Percentiles rank a stretch among this genome's conserved stretches.
These are phyloP conservation scores for Magnolia changhungtana DNA, from an alignment of 164 flowering plant species.

Conservation along the genomic window DNA sequence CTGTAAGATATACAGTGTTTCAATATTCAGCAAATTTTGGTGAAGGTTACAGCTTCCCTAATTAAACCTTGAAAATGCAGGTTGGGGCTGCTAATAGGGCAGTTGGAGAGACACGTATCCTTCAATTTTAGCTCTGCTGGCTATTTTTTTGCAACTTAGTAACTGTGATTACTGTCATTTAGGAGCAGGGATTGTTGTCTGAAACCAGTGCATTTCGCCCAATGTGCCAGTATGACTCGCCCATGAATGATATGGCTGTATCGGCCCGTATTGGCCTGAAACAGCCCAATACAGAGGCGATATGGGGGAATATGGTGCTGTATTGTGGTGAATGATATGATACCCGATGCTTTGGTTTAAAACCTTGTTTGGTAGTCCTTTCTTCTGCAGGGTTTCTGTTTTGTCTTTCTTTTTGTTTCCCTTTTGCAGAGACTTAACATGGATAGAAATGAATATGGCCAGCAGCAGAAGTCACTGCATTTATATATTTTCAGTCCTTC, in stretches of 20 bases:
- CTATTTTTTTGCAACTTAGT: conserved; percentile 1
- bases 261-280: no score
- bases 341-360: not conserved
- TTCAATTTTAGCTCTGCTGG: not conserved
- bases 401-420: not conserved
- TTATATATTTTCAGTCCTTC: conserved; percentile 58
- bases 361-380: not conserved
- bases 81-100: conserved; percentile 76
- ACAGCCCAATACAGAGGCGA: no score
- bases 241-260: no score
- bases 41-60: conserved; percentile 14
- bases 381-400: not conserved
- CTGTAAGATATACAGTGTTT: conserved; percentile 46
- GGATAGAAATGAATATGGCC: conserved; percentile 77
- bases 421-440: conserved; percentile 20
- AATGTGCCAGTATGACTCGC: no score
- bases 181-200: no score
- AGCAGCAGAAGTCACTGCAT: conserved; percentile 90
- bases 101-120: conserved; percentile 96
- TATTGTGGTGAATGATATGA: not conserved
- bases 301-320: no score
- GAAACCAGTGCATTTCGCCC: no score
- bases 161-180: not conserved
- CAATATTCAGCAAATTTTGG: not conserved
- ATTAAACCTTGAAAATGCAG: conserved; percentile 37